Percentiles rank a stretch among this genome's conserved stretches.
These are phyloP conservation scores for Penicillium paradoxum DNA, from an alignment of 495 filamentous ascomycete genomes.

Conservation along the genomic window DNA sequence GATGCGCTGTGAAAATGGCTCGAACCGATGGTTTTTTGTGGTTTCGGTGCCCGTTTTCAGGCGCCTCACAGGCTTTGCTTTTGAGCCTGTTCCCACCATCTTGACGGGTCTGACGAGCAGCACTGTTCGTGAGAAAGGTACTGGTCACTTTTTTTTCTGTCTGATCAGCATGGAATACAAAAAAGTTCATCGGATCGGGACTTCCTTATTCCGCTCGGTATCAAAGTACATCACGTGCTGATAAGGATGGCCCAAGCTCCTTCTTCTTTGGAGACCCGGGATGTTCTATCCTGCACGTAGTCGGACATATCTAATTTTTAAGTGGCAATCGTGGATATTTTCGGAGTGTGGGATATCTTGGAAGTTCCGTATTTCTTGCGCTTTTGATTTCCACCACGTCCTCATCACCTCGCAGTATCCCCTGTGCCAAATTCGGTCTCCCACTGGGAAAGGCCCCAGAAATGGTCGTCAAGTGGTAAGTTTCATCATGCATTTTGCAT, in stretches of 20 bases:
- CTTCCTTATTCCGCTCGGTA: slow-evolving; percentile 28
- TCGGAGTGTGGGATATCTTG: not conserved
- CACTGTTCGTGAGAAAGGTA: slow-evolving; percentile 27
- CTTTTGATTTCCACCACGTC: not conserved
- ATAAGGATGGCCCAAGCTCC: slow-evolving; percentile 34
- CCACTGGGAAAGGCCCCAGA: not conserved
- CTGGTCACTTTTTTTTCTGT: slow-evolving; percentile 21
- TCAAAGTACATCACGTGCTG: slow-evolving; percentile 24
- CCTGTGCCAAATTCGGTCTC: not conserved
- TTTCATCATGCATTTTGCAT: slow-evolving; percentile 8
- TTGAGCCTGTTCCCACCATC: slow-evolving; percentile 60
- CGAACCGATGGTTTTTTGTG: slow-evolving; percentile 78
- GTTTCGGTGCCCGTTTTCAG: slow-evolving; percentile 62
- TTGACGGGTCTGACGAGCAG: slow-evolving; percentile 25
- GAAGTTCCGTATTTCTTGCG: not conserved
- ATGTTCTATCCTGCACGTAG: not conserved
- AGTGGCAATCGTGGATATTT: not conserved
- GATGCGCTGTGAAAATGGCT: slow-evolving; percentile 89
- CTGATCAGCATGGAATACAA: slow-evolving; percentile 30
- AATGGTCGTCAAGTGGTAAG: slow-evolving; percentile 66
- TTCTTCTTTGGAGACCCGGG: slow-evolving; percentile 21
- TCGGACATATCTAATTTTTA: slow-evolving; percentile 13
- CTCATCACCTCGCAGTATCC: not conserved
- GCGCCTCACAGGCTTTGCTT: slow-evolving; percentile 58
- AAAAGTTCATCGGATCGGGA: slow-evolving; percentile 42